phyloP scores from a whole-genome alignment of 768 basidiomycete genomes.

The Hemileccinum rubropunctum region DNA sequence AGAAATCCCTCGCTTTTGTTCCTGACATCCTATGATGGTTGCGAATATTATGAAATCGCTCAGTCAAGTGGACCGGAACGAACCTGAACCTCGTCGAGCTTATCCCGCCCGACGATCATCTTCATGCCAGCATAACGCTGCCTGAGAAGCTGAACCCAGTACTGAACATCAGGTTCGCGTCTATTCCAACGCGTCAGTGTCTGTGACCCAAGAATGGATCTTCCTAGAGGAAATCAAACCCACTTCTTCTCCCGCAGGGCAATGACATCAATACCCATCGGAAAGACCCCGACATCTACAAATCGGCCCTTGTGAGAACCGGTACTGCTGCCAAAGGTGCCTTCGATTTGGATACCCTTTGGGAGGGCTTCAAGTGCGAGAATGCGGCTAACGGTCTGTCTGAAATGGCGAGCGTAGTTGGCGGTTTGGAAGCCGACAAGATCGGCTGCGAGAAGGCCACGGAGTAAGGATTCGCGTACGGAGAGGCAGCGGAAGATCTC shows the following conservation, averaged over 20 bases:
- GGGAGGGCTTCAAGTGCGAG: conserved; percentile 78
- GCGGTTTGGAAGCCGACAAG: conserved; percentile 91
- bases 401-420: conserved; percentile 78
- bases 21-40: conserved; percentile 53
- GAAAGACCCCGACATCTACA: conserved; percentile 85
- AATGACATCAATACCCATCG: conserved; percentile 84
- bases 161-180: conserved; percentile 70
- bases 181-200: conserved; percentile 34
- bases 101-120: conserved; percentile 84
- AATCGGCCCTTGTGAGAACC: conserved; percentile 46
- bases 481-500: conserved; percentile 95
- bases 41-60: background rate
- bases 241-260: conserved; percentile 66
- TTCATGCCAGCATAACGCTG: conserved; percentile 86
- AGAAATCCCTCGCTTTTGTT: conserved; percentile 87
- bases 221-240: conserved; percentile 18
- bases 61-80: background rate
- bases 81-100: conserved; percentile 77
- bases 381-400: conserved; percentile 82
- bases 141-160: conserved; percentile 77
- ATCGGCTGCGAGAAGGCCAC: conserved; percentile 91
- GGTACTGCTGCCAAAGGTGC: conserved; percentile 7
- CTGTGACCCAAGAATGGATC: background rate
- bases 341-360: conserved; percentile 70
- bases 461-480: conserved; percentile 70